phyloP scores from a whole-genome alignment of 495 filamentous ascomycete species.

The Aspergillus leporis region DNA sequence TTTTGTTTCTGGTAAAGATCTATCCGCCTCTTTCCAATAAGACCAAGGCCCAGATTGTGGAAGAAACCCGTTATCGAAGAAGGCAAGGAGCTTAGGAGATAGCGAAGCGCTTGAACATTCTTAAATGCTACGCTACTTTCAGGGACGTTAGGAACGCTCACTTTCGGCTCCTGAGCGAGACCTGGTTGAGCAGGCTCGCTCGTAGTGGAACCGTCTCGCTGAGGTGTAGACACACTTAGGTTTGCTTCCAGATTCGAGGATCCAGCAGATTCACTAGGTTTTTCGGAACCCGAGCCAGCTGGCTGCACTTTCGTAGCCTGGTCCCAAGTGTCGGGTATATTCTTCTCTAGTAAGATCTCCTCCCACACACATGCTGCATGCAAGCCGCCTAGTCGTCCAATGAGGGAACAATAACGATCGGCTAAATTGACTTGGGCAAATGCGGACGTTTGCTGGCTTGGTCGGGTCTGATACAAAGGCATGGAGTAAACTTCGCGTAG shows the following conservation, averaged over 20 bases:
- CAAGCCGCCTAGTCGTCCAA: constrained; percentile 71
- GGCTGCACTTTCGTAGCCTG: constrained; percentile 58
- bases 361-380: constrained; percentile 80
- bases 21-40: constrained; percentile 68
- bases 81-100: constrained; percentile 73
- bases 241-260: constrained; percentile 17
- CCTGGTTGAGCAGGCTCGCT: constrained; percentile 24
- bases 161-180: constrained; percentile 37
- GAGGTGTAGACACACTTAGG: constrained; percentile 17
- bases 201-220: constrained; percentile 21
- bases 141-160: constrained; percentile 38
- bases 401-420: constrained; percentile 70
- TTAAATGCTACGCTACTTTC: constrained; percentile 62
- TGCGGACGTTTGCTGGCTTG: constrained; percentile 50
- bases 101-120: constrained; percentile 75
- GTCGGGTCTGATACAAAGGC: constrained; percentile 61
- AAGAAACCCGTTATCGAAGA: constrained; percentile 73
- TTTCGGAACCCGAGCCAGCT: constrained; percentile 45
- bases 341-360: constrained; percentile 70
- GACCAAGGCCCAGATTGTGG: constrained; percentile 74
- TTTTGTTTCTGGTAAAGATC: constrained; percentile 69
- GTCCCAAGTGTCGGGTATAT: constrained; percentile 66
- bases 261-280: constrained; percentile 40
- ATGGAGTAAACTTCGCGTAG: constrained; percentile 71
- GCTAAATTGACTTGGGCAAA: constrained; percentile 76